These are phyloP conservation scores for Pistacia atlantica DNA, from an alignment of 345 rosid species.

Conservation along the genomic window DNA sequence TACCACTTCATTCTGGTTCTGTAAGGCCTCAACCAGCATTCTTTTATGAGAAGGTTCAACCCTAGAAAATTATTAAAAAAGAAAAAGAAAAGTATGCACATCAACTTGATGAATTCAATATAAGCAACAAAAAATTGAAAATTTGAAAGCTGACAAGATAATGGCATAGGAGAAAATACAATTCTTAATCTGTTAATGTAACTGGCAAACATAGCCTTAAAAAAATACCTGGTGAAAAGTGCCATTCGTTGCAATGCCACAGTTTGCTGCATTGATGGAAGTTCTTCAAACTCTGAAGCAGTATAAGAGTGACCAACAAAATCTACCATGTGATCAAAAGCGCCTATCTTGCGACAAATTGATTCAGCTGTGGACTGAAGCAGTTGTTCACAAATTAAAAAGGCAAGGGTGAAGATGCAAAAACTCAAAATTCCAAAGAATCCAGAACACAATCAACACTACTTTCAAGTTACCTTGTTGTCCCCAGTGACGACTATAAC, in stretches of 20 bases:
- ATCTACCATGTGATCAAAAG: constrained; percentile 87
- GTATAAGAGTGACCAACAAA: constrained; percentile 85
- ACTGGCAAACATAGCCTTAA: background rate
- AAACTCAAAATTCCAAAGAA: constrained; percentile 10
- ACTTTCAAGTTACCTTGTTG: constrained; percentile 69
- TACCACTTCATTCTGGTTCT: constrained; percentile 99
- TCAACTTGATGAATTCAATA: constrained; percentile 14
- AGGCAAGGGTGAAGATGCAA: constrained; percentile 15
- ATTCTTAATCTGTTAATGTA: background rate
- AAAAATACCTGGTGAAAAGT: constrained; percentile 77
- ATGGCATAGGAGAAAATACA: constrained; percentile 9
- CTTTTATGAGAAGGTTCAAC: constrained; percentile 98
- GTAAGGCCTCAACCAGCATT: constrained; percentile 98
- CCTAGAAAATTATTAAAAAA: constrained; percentile 43
- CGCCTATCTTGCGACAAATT: constrained; percentile 90
- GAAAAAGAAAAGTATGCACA: constrained; percentile 2
- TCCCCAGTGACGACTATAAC: constrained; percentile 99
- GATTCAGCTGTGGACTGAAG: constrained; percentile 98
- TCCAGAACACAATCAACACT: constrained; percentile 1
- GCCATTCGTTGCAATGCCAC: constrained; percentile 87
- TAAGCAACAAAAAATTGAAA: constrained; percentile 13
- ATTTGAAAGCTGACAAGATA: background rate
- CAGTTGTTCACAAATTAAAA: constrained; percentile 29
- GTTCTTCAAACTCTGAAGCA: constrained; percentile 94
- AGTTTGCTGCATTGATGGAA: constrained; percentile 86